phyloP scores from a whole-genome alignment of 225 moss, liverwort and hornwort genomes.

The Pseudoscleropodium purum region DNA sequence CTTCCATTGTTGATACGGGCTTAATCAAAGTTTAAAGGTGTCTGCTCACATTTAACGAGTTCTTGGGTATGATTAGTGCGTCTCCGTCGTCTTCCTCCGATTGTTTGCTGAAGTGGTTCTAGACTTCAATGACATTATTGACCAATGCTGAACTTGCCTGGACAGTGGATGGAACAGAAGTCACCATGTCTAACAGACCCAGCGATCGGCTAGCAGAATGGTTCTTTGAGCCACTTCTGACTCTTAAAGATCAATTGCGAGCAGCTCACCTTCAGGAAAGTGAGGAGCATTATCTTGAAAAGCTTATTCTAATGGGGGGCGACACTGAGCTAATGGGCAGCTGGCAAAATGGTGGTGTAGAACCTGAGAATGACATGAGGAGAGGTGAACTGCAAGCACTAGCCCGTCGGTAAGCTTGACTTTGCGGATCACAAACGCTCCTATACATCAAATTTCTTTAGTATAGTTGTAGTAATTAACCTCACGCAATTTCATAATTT shows the following conservation, averaged over 20 bases:
- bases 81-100: neutral
- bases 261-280: conserved; percentile 44
- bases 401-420: conserved; percentile 55
- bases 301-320: conserved; percentile 45
- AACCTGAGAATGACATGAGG: conserved; percentile 61
- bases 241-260: conserved; percentile 59
- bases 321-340: conserved; percentile 33
- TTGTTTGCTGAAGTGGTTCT: neutral
- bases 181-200: conserved; percentile 63
- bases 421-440: neutral
- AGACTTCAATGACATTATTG: neutral
- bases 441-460: neutral
- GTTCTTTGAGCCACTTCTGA: conserved; percentile 71
- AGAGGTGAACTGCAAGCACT: conserved; percentile 72
- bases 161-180: conserved; percentile 67
- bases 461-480: neutral
- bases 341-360: conserved; percentile 74
- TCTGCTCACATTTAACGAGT: neutral
- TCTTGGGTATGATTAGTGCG: neutral
- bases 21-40: neutral
- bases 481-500: neutral
- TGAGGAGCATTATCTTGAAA: conserved; percentile 59
- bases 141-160: neutral
- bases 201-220: conserved; percentile 55
- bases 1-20: neutral